Conservation (phyloP, 495 filamentous ascomycete species). For the Aspergillus panamensis region DNA sequence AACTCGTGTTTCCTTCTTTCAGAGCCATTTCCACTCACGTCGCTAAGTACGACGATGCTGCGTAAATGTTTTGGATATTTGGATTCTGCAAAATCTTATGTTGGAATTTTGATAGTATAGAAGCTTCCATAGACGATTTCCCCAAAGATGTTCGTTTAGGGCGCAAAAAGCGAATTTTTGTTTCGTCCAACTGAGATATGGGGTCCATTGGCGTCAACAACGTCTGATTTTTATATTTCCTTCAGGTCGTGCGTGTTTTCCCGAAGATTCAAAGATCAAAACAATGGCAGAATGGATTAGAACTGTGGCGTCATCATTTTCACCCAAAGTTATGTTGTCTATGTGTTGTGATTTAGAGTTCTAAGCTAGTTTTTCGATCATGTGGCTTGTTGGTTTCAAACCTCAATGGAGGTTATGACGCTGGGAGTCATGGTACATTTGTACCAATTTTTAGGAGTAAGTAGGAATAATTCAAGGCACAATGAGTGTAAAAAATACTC, state of each 20-base stretch:
- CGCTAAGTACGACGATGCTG: constrained; percentile 57
- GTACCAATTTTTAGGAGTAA: background rate
- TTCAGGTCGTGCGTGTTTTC: background rate
- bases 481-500: background rate
- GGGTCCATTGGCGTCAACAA: constrained; percentile 8
- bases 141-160: constrained; percentile 19
- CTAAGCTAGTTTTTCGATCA: constrained; percentile 7
- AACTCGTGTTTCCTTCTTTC: constrained; percentile 12
- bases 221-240: constrained; percentile 9
- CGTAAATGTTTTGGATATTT: constrained; percentile 28
- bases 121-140: constrained; percentile 28
- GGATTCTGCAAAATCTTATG: constrained; percentile 12
- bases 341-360: constrained; percentile 7
- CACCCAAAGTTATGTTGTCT: constrained; percentile 4
- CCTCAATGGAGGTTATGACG: background rate
- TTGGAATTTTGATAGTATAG: constrained; percentile 23
- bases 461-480: background rate
- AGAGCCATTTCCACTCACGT: constrained; percentile 70
- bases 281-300: constrained; percentile 6
- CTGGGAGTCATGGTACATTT: constrained; percentile 2
- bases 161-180: constrained; percentile 19
- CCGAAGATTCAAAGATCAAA: background rate
- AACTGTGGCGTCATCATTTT: constrained; percentile 14
- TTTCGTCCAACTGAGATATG: constrained; percentile 2
- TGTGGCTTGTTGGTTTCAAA: constrained; percentile 2